Base-by-base conservation (phyloP, 495 filamentous ascomycete genomes). In the Lepraria neglecta region DNA sequence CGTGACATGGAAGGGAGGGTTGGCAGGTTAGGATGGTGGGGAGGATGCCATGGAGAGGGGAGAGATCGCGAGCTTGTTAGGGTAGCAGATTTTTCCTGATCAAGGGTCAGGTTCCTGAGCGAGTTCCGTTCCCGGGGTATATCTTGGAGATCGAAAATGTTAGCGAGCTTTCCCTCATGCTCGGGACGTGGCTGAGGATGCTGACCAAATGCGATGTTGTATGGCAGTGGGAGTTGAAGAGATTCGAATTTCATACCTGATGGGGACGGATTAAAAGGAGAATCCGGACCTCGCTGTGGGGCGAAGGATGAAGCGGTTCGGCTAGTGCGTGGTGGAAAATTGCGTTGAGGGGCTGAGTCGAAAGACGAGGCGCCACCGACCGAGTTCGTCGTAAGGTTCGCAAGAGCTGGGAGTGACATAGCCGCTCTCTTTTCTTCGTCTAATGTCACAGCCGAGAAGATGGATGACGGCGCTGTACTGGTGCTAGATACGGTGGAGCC, bases 221-320 rank as follows among this genome's bases (percentile, higher is more conserved):
- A 56, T 33, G 59, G 46, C 19, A 54, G 28, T 47, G 59, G 42
- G 45, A 62, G 53, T 52, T 62, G 46, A 58, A 58, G 45, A 46
- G 56, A 59, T 40, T 59, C 46, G 44, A 63, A 58, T 12, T 58
- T 46, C 61, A 58, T 63, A 63, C 61, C 61, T 59, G 61, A 63
- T 56, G 45, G 28, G 2, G 56, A 38, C 14, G 61, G 24, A 46
- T 38, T 47, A 30, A 53, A 53, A 9, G 45, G 47, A 47, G 61
- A 19, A n/a, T 54, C 42, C 46, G 33, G 21, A 28, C 46, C 17
- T 46, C 44, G 45, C 17, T 58, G 47, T 3, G 35, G 24, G 27
- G 17, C 19, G 24, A 42, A 44, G 35, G 61, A 53, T 33, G 61
- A 51, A 27, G 61, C 43, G 67, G 53, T 63, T 53, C 21, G 51